Conservation (phyloP, 345 rosid genomes). For the Kandelia obovata region DNA sequence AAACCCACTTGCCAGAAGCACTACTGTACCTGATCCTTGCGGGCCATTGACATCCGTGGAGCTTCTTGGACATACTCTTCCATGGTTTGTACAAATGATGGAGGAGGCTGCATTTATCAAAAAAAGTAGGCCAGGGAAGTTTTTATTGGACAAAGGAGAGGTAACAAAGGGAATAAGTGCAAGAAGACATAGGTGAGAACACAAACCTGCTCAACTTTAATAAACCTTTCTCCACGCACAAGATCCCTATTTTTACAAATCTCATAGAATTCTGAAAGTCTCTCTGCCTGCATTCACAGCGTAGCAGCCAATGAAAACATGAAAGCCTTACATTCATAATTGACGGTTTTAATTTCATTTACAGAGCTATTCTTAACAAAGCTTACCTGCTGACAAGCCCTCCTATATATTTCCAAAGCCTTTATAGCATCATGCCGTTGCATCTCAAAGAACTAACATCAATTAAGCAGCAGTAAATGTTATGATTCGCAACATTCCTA, state of each 20-base stretch:
- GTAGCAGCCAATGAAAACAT: neutral
- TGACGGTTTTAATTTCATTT: neutral
- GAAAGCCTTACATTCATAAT: neutral
- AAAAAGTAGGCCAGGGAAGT: constrained; percentile 14
- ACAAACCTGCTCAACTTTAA: constrained; percentile 33
- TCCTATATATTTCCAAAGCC: constrained; percentile 40
- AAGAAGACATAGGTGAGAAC: neutral
- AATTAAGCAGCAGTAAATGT: constrained; percentile 13
- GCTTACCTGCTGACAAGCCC: constrained; percentile 73
- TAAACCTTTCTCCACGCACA: constrained; percentile 22
- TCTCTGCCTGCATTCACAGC: constrained; percentile 27
- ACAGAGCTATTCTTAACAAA: constrained; percentile 15
- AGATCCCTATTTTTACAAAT: constrained; percentile 23
- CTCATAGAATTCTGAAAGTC: constrained; percentile 34
- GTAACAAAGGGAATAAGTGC: neutral
- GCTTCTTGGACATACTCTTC: constrained; percentile 34
- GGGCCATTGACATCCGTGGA: constrained; percentile 40
- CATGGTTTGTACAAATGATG: constrained; percentile 33
- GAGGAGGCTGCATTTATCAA: constrained; percentile 30
- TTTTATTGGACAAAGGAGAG: neutral
- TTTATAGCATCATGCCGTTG: constrained; percentile 25
- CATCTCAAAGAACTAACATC: constrained; percentile 39
- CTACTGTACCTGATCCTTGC: constrained; percentile 69
- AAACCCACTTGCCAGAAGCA: constrained; percentile 2
- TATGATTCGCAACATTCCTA: constrained; percentile 12